Evolutionary conservation across 441 rosid species (phyloP).

Genomic region (Populus hybrid): DNA sequence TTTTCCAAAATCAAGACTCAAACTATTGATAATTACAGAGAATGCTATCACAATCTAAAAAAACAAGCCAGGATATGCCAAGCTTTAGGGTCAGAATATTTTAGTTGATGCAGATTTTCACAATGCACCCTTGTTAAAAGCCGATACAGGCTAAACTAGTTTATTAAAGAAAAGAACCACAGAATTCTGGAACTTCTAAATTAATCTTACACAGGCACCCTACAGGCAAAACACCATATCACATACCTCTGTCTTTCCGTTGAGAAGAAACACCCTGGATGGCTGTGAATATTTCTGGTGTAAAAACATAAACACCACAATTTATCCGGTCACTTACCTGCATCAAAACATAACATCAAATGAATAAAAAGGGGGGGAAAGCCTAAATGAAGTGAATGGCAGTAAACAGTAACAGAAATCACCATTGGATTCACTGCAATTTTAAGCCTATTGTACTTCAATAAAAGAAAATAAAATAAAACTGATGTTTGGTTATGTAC

Average conservation of each 20-base stretch:
- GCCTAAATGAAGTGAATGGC: not conserved
- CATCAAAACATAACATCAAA: constrained; percentile 16
- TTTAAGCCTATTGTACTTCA: not conserved
- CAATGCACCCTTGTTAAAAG: not conserved
- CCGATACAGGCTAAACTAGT: not conserved
- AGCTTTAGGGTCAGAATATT: not conserved
- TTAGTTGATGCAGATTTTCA: constrained; percentile 5
- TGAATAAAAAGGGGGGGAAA: not conserved
- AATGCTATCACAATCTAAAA: not conserved
- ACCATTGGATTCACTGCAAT: not conserved
- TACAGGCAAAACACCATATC: not conserved
- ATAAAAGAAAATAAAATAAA: too few species aligned
- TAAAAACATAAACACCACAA: constrained; percentile 87
- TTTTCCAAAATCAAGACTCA: not conserved
- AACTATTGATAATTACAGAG: constrained; percentile 1
- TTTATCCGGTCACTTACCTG: constrained; percentile 90
- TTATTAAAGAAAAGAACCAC: not conserved
- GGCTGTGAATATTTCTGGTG: constrained; percentile 65
- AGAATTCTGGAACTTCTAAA: constrained; percentile 1
- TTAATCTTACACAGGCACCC: constrained; percentile 6
- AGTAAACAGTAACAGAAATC: not conserved
- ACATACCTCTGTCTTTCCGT: constrained; percentile 56
- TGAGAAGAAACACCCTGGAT: constrained; percentile 60
- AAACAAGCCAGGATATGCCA: not conserved
- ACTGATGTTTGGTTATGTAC: not conserved